These are phyloP conservation scores for Cryptosporidium viatorum DNA, from an alignment of 169 alveolate species.

Conservation along the genomic window DNA sequence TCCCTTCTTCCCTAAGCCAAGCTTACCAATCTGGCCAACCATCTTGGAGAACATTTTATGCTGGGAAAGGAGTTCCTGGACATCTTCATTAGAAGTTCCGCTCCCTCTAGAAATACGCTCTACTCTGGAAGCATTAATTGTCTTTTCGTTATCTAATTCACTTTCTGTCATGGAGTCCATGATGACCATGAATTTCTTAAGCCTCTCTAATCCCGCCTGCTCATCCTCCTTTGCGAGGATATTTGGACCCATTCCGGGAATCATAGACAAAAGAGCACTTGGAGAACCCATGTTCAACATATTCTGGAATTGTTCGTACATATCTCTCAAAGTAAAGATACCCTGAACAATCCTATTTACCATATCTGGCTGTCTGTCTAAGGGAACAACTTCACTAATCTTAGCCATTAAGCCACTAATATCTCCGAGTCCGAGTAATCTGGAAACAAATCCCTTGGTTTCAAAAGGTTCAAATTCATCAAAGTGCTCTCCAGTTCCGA, in stretches of 20 bases:
- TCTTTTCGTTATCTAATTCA: constrained; percentile 93
- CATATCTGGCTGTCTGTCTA: constrained; percentile 94
- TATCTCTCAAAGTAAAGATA: constrained; percentile 93
- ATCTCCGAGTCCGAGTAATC: constrained; percentile 98
- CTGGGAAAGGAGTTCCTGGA: constrained; percentile 92
- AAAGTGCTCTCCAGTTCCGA: constrained; percentile 99
- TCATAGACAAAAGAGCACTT: constrained; percentile 94
- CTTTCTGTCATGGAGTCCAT: constrained; percentile 97
- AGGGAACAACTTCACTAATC: constrained; percentile 95
- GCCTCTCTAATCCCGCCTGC: constrained; percentile 95
- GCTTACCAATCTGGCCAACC: constrained; percentile 96
- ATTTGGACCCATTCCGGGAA: constrained; percentile 92
- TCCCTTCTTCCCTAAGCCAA: constrained; percentile 91
- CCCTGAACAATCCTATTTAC: constrained; percentile 95
- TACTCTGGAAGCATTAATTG: constrained; percentile 91
- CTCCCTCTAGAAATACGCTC: constrained; percentile 95
- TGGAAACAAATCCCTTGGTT: constrained; percentile 96
- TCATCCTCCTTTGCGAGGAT: constrained; percentile 93
- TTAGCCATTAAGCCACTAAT: constrained; percentile 94
- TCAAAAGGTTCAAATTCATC: constrained; percentile 98
- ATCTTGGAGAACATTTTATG: constrained; percentile 95
- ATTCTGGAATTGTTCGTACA: constrained; percentile 96
- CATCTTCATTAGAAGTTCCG: constrained; percentile 92
- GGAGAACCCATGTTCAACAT: constrained; percentile 96
- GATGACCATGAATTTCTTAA: constrained; percentile 94